Evolutionary conservation across 495 filamentous ascomycete species (phyloP).

Genomic region (Astrothelium macrocarpum): DNA sequence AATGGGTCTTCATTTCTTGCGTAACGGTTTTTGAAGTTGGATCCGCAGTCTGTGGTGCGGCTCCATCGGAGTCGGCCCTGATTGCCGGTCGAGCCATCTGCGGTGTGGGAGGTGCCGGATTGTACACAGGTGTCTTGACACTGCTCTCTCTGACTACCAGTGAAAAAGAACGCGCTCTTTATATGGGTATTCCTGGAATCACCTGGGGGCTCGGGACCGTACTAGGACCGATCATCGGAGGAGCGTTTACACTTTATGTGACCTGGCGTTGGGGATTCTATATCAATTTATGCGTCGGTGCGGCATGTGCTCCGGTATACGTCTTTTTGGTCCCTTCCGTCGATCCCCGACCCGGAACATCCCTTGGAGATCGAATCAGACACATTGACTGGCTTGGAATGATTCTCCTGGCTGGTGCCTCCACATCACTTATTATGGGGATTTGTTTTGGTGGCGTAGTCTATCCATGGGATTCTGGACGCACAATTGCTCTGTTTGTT

Average conservation of each 20-base stretch:
- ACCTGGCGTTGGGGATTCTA: conserved; percentile 80
- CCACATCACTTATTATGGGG: conserved; percentile 16
- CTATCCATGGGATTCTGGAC: conserved; percentile 16
- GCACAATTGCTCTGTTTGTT: conserved; percentile 13
- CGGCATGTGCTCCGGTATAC: conserved; percentile 45
- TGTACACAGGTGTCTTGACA: conserved; percentile 74
- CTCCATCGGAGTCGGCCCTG: conserved; percentile 25
- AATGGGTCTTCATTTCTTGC: conserved; percentile 24
- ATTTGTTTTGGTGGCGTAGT: conserved; percentile 14
- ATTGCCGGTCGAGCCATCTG: conserved; percentile 32
- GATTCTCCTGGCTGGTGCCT: conserved; percentile 20
- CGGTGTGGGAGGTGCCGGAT: conserved; percentile 49
- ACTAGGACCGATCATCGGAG: conserved; percentile 26
- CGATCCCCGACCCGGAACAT: conserved; percentile 36
- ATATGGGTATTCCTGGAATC: conserved; percentile 9
- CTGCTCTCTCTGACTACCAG: conserved; percentile 73
- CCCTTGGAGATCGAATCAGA: conserved; percentile 26
- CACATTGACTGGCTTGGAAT: conserved; percentile 34
- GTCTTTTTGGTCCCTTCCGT: conserved; percentile 44
- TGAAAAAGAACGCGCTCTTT: conserved; percentile 43
- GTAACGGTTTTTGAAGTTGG: conserved; percentile 30
- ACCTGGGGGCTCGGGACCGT: conserved; percentile 5
- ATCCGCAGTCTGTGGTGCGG: conserved; percentile 29
- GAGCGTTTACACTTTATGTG: conserved; percentile 33
- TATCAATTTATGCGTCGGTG: conserved; percentile 59